Evolutionary conservation across 2,329 filamentous ascomycete genomes (phyloP).

Genomic region (Diaporthe sp.): DNA sequence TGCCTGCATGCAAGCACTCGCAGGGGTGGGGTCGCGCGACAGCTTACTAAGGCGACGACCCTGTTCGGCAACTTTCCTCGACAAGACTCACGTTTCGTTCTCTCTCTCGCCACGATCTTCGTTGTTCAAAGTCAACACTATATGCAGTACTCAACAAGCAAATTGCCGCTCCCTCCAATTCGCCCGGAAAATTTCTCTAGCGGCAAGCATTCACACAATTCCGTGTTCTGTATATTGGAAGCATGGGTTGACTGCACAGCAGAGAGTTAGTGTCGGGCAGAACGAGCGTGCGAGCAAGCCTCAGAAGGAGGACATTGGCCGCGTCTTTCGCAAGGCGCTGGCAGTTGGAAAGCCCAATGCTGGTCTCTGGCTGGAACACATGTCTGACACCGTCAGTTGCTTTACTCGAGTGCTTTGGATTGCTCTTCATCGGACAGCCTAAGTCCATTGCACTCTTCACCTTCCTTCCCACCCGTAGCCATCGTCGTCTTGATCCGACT

Average conservation of each 20-base stretch:
- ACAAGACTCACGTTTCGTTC: background rate
- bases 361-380: background rate
- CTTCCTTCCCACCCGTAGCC: background rate
- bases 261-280: background rate
- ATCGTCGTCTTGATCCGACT: background rate
- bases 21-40: background rate
- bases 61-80: background rate
- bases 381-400: background rate
- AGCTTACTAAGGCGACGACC: background rate
- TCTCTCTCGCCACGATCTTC: background rate
- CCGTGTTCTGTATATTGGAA: background rate
- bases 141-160: background rate
- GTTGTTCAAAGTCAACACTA: background rate
- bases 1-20: background rate
- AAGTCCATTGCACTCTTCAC: background rate
- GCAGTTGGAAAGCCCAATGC: background rate
- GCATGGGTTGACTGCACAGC: background rate
- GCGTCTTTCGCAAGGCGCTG: background rate
- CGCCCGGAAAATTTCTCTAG: background rate
- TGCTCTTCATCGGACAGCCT: background rate
- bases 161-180: background rate
- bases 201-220: background rate
- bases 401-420: background rate
- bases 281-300: background rate
- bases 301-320: background rate